These are phyloP conservation scores for Andrographis paniculata DNA, from an alignment of 305 asterid species.

Conservation along the genomic window DNA sequence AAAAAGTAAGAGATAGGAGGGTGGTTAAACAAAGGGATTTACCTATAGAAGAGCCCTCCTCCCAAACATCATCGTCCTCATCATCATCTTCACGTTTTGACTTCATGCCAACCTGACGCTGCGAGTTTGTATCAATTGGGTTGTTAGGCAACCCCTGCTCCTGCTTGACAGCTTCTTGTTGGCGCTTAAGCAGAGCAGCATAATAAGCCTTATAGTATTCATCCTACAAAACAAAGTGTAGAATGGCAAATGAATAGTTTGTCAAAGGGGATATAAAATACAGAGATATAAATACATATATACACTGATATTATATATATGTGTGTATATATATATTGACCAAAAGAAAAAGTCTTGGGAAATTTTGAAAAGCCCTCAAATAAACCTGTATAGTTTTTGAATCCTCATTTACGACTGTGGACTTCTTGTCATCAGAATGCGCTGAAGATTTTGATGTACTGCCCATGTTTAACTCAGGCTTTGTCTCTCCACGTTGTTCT, in stretches of 20 bases:
- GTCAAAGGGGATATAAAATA: background rate
- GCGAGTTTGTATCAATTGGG: slow-evolving; percentile 23
- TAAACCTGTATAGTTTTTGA: slow-evolving; percentile 53
- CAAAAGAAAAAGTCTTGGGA: slow-evolving; percentile 4
- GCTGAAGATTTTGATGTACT: slow-evolving; percentile 28
- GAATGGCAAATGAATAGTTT: background rate
- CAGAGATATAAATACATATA: slow-evolving; percentile 9
- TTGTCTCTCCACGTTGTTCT: slow-evolving; percentile 84
- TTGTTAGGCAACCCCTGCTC: slow-evolving; percentile 26
- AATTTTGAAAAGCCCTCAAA: slow-evolving; percentile 37
- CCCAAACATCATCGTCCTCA: slow-evolving; percentile 67
- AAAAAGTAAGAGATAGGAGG: background rate
- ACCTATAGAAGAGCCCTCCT: slow-evolving; percentile 68
- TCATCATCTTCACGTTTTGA: slow-evolving; percentile 54
- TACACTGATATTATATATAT: too few species aligned
- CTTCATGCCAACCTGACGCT: slow-evolving; percentile 72
- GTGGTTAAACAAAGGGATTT: slow-evolving; percentile 6
- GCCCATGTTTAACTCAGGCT: slow-evolving; percentile 56
- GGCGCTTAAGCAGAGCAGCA: slow-evolving; percentile 61
- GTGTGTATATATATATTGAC: too few species aligned
- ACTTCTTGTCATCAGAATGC: slow-evolving; percentile 47
- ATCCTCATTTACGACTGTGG: slow-evolving; percentile 32
- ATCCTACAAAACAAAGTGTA: slow-evolving; percentile 39
- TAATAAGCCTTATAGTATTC: slow-evolving; percentile 79
- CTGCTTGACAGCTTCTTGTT: slow-evolving; percentile 40